Evolutionary conservation across 2,329 filamentous ascomycete genomes (phyloP), one percentile per base, ranked within the genome.

Genomic region (Graphilbum sp.): DNA sequence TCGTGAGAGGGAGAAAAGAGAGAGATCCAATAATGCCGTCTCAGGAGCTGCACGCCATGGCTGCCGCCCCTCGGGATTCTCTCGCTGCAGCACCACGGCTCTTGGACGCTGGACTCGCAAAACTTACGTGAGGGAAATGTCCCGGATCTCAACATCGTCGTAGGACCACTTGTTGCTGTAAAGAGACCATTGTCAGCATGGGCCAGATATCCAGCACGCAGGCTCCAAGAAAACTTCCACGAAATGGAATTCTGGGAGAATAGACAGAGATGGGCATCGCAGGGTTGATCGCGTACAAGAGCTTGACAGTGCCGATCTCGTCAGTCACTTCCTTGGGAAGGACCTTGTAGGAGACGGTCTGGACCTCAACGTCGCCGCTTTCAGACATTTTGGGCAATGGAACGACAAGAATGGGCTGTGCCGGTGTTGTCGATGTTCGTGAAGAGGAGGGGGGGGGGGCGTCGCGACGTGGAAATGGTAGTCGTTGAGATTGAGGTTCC

Each of bases 81-180:
- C n/a, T n/a, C n/a, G n/a, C n/a, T n/a, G n/a, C n/a, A n/a, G n/a
- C n/a, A n/a, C n/a, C n/a, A n/a, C n/a, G n/a, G n/a, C n/a, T n/a
- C 31, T 10, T 24, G 6, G 6, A 24, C 11, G 21, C 11, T 11
- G 21, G 11, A 24, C 5, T 24, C 21, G 11, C 7, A 15, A 9
- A 29, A 48, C 84, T 72, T 92, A 98, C 90, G 88, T 96, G 72
- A 98, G 75, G 58, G 90, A 98, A 71, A 98, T 96, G 65, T 98
- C 90, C 66, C 88, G 80, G 68, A 98, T 90, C 76, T 98, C 90
- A 61, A 98, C 88, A 79, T 96, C 84, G 64, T 90, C 90, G 70
- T 96, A 98, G 69, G 68, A 67, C 68, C 87, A 94, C 70, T 92
- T 93, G 79, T 90, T 51, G 50, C 46, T 48, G 37, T 18, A 42